phyloP scores from a whole-genome alignment of 805 yeast species.

The Pachysolen tannophilus region DNA sequence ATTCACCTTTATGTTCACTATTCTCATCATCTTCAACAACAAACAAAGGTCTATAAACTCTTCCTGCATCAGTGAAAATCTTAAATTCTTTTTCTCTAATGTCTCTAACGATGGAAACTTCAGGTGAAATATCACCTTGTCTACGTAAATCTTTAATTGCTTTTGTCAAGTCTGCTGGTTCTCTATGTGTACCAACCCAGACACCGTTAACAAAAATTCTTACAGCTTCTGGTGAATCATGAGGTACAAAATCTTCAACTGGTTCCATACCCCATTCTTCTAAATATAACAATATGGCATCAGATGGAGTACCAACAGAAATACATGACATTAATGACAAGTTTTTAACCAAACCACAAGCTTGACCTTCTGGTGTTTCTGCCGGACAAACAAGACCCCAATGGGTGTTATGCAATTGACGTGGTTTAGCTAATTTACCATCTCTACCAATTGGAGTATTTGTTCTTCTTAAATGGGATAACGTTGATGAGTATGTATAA shows the following conservation, averaged over 20 bases:
- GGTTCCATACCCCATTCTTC: slow-evolving; percentile 99
- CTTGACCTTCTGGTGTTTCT: slow-evolving; percentile 99
- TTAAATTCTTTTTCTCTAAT: slow-evolving; percentile 94
- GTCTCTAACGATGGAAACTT: slow-evolving; percentile 94
- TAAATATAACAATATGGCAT: slow-evolving; percentile 83
- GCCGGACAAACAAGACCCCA: slow-evolving; percentile 99
- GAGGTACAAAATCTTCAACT: slow-evolving; percentile 90
- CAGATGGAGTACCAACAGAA: slow-evolving; percentile 96
- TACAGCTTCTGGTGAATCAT: slow-evolving; percentile 83
- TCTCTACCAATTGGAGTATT: slow-evolving; percentile 99
- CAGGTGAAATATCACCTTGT: slow-evolving; percentile 92
- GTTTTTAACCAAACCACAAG: slow-evolving; percentile 98
- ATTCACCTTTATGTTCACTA: slow-evolving; percentile 62
- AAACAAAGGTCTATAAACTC: slow-evolving; percentile 95
- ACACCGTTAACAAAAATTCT: slow-evolving; percentile 97
- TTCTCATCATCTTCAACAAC: slow-evolving; percentile 82
- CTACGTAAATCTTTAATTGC: slow-evolving; percentile 89
- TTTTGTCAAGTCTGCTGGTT: slow-evolving; percentile 85
- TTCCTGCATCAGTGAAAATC: slow-evolving; percentile 96
- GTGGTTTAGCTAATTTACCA: slow-evolving; percentile 97
- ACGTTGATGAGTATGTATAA: slow-evolving; percentile 96
- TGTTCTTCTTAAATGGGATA: slow-evolving; percentile 97
- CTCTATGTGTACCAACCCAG: slow-evolving; percentile 98
- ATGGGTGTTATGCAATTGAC: slow-evolving; percentile 98
- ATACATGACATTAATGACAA: slow-evolving; percentile 95